Percentiles rank a stretch among this genome's conserved stretches.
Evolutionary conservation across 192 early-diverging fungal genomes (phyloP).

Genomic region (Backusella australiensis): DNA sequence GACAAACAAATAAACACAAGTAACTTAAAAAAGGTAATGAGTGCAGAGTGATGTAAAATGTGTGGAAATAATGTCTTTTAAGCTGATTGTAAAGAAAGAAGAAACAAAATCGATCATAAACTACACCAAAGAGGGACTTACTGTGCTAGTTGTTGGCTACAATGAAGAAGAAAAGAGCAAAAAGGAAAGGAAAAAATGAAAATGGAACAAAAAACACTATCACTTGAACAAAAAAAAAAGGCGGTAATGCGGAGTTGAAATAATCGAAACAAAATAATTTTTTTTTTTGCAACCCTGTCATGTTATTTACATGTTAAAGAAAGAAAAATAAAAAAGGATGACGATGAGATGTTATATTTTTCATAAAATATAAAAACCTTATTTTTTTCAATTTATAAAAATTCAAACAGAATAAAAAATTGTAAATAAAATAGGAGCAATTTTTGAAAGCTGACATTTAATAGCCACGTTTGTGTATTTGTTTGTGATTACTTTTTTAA

Average conservation of each 20-base stretch:
- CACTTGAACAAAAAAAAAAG: neutral
- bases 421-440: neutral
- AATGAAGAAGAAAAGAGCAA: constrained; percentile 12
- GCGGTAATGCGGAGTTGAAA: neutral
- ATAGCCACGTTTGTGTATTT: constrained; percentile 5
- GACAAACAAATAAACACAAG: neutral
- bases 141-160: neutral
- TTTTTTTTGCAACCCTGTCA: neutral
- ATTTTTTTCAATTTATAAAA: neutral
- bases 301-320: no score
- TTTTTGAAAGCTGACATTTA: constrained; percentile 15
- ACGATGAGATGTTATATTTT: neutral
- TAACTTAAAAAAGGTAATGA: neutral
- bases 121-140: neutral
- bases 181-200: constrained; percentile 7
- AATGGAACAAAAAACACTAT: neutral
- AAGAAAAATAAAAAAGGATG: constrained; percentile 3
- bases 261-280: neutral
- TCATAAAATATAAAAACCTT: neutral
- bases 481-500: neutral
- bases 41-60: neutral
- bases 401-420: neutral
- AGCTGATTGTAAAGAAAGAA: neutral
- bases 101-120: neutral
- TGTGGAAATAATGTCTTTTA: neutral